Base-by-base conservation (phyloP, 2,329 filamentous ascomycete species). In the Verticillium longisporum region DNA sequence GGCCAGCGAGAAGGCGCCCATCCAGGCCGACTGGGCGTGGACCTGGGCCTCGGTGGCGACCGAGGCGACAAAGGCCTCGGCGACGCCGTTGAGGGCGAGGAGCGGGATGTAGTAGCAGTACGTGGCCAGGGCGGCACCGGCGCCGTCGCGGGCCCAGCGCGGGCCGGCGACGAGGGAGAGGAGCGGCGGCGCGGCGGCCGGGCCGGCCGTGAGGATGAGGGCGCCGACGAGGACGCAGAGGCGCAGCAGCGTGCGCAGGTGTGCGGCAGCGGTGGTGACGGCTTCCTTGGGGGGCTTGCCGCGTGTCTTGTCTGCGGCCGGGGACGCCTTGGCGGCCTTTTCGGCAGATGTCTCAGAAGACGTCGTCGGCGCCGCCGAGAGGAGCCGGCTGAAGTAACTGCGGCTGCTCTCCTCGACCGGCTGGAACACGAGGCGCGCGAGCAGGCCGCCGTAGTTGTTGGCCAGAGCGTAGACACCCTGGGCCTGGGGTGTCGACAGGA, bases 41-140 rank as follows among this genome's bases (percentile, higher is more conserved):
- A 99, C 84, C 66, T 98, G 83, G 4, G 81, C 75, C 64, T 91
- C 83, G 0, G 84, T 88, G 0, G 94, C 93, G 1, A 96, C 91
- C 2, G 91, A 92, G 1, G 93, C 88, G 15, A 98, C 93, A 68
- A 99, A 98, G 0, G 92, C 91, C 75, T 99, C 95, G 1, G 89
- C 86, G 26, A 98, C 85, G 58, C 95, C 95, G 70, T 99, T 99
- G 68, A 96, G 78, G 3, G 94, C 95, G 4, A 98, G 83, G 32
- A 98, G 86, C 0, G 95, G 95, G 62, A 99, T 91, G 76, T 97
- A 98, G 74, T 92, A 92, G 77, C 91, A 93, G 74, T 97, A 99
- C 0, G 83, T 83, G 0, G 88, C 86, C 6, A 99, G 81, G 3
- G 95, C 88, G 9, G 82, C 74, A 5, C 88, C 88, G 1, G 93